Evolutionary conservation across 768 basidiomycete genomes (phyloP).

Genomic region (Suillus subaureus): DNA sequence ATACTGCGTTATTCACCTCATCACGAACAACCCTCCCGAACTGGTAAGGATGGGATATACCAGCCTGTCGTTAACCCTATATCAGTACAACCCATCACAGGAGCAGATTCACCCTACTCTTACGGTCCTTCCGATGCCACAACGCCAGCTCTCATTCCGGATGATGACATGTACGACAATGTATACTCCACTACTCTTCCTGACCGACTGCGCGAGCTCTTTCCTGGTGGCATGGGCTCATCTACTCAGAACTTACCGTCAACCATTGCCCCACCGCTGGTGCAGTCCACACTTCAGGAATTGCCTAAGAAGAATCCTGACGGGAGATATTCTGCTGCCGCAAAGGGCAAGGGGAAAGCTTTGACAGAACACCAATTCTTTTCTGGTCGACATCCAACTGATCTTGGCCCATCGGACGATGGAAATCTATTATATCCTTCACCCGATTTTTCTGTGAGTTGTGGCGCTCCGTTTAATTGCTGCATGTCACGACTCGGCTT

Average conservation of each 20-base stretch:
- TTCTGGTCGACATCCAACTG: neutral
- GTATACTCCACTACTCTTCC: slow-evolving; percentile 19
- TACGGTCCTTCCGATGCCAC: slow-evolving; percentile 14
- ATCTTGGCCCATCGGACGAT: neutral
- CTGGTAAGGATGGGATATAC: neutral
- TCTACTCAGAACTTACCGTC: slow-evolving; percentile 16
- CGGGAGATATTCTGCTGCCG: slow-evolving; percentile 9
- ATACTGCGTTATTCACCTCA: neutral
- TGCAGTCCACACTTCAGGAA: slow-evolving; percentile 13
- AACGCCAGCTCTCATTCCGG: neutral
- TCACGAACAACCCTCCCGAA: neutral
- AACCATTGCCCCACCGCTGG: slow-evolving; percentile 17
- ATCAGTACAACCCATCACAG: neutral
- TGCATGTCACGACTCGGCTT: neutral
- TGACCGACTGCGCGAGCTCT: slow-evolving; percentile 11
- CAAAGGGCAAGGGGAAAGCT: slow-evolving; percentile 23
- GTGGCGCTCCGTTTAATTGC: neutral
- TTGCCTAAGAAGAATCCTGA: neutral
- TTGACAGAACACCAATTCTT: neutral
- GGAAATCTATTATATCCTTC: neutral
- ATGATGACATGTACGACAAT: slow-evolving; percentile 11
- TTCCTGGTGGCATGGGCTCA: neutral
- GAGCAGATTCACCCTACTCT: too few species aligned
- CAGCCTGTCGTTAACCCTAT: neutral
- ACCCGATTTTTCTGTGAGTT: neutral